A percentile compares a stretch with the other conserved stretches of the same genome.
phyloP scores from a whole-genome alignment of 345 rosid genomes.

The Erucastrum elatum region DNA sequence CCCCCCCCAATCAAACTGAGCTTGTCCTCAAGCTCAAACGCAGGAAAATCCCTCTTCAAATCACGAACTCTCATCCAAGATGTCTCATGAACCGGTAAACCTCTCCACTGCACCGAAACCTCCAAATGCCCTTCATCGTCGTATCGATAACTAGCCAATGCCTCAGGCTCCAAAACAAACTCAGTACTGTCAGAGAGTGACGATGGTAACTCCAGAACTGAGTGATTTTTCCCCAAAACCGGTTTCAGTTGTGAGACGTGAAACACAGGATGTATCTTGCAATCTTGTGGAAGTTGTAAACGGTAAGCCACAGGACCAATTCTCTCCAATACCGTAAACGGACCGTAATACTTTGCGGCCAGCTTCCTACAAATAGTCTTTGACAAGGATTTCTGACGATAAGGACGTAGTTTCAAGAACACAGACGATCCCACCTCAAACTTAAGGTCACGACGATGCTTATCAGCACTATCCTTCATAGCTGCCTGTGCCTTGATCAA shows the following conservation, averaged over 20 bases:
- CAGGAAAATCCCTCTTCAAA: too few relatives aligned
- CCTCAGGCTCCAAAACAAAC: background rate
- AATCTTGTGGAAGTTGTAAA: background rate
- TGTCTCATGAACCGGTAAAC: background rate
- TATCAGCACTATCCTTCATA: too few relatives aligned
- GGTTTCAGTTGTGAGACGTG: background rate
- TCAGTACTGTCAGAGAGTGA: background rate
- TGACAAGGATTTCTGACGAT: background rate
- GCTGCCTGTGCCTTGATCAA: too few relatives aligned
- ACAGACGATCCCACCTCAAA: background rate
- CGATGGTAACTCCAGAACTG: background rate
- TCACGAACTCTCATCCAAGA: background rate
- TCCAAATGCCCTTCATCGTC: background rate
- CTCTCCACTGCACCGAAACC: background rate
- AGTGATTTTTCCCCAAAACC: background rate
- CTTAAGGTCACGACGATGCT: too few relatives aligned
- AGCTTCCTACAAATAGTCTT: background rate
- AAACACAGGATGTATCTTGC: background rate
- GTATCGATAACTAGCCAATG: background rate
- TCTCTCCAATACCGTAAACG: background rate
- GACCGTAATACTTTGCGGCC: background rate
- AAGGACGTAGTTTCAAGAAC: background rate
- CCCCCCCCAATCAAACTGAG: background rate
- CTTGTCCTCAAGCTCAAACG: background rate
- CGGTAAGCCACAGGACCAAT: too few relatives aligned